Evolutionary conservation across 306 rosid species (phyloP).

Genomic region (Medicago lupulina): DNA sequence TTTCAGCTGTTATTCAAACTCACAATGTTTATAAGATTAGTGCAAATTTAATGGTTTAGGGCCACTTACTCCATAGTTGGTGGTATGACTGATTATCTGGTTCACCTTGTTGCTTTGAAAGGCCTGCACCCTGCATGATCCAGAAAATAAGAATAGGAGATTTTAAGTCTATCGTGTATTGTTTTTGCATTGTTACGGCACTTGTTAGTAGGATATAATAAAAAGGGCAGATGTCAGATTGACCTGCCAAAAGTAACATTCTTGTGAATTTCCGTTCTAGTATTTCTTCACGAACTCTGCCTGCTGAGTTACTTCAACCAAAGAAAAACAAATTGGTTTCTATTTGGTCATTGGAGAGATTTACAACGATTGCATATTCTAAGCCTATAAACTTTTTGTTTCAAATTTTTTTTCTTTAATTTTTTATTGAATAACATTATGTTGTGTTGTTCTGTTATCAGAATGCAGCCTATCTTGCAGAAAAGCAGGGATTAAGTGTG

Average conservation of each 20-base stretch:
- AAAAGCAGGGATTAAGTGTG: constrained; percentile 56
- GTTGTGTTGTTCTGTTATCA: constrained; percentile 48
- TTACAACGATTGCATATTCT: constrained; percentile 17
- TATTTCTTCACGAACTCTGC: not conserved
- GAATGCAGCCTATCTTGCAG: constrained; percentile 85
- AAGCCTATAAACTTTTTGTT: not conserved
- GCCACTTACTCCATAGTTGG: constrained; percentile 7
- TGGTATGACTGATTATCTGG: constrained; percentile 8
- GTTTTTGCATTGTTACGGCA: not conserved
- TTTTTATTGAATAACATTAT: constrained; percentile 36
- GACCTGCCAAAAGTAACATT: not conserved
- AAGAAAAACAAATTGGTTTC: not conserved
- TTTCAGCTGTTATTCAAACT: constrained; percentile 11
- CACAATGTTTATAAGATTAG: constrained; percentile 4
- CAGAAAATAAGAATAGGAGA: not conserved
- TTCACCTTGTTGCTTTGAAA: constrained; percentile 26
- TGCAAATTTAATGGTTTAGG: constrained; percentile 31
- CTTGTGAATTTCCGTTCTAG: constrained; percentile 18
- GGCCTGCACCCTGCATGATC: not conserved
- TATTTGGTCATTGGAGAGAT: constrained; percentile 14
- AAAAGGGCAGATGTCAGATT: constrained; percentile 9
- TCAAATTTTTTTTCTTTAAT: constrained; percentile 11
- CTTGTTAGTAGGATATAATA: not conserved
- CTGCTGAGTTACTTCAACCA: constrained; percentile 18
- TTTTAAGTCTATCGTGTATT: constrained; percentile 7